A percentile compares a stretch with the other conserved stretches of the same genome.
Conservation (phyloP, 2,329 filamentous ascomycete species). For the Myriangium duriaei region DNA sequence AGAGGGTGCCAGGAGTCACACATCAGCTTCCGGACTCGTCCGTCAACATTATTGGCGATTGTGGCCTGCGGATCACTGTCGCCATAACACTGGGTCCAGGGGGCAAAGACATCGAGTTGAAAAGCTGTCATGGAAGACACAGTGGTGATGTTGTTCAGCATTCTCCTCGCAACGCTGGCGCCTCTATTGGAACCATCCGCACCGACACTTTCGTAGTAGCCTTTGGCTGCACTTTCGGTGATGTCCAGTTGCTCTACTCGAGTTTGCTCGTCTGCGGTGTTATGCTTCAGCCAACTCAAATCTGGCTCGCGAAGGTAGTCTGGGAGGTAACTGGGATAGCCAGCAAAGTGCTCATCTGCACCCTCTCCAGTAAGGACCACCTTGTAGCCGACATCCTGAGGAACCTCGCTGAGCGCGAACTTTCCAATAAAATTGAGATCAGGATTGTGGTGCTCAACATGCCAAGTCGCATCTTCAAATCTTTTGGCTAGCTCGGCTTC, state of each 20-base stretch:
- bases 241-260: conserved; percentile 14
- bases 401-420: conserved; percentile 36
- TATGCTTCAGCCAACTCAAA: conserved; percentile 16
- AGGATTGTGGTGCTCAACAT: conserved; percentile 32
- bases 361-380: conserved; percentile 39
- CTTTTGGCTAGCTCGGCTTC: conserved; percentile 31
- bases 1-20: conserved; percentile 29
- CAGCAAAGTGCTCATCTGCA: conserved; percentile 41
- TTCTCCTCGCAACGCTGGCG: conserved; percentile 21
- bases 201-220: conserved; percentile 20
- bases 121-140: conserved; percentile 25
- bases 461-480: conserved; percentile 35
- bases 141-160: conserved; percentile 29
- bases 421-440: conserved; percentile 44
- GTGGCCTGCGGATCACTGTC: conserved; percentile 22
- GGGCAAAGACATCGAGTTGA: conserved; percentile 24
- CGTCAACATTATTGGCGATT: conserved; percentile 23
- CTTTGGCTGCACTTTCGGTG: conserved; percentile 16
- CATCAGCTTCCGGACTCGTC: conserved; percentile 20
- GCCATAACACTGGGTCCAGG: conserved; percentile 22
- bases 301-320: conserved; percentile 41
- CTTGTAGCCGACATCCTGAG: conserved; percentile 36
- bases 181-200: conserved; percentile 18
- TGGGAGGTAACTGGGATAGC: conserved; percentile 35
- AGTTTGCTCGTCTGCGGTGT: conserved; percentile 16